A percentile compares a stretch with the other conserved stretches of the same genome.
These are phyloP conservation scores for Annulohypoxylon maeteangense DNA, from an alignment of 495 filamentous ascomycete genomes.

Conservation along the genomic window DNA sequence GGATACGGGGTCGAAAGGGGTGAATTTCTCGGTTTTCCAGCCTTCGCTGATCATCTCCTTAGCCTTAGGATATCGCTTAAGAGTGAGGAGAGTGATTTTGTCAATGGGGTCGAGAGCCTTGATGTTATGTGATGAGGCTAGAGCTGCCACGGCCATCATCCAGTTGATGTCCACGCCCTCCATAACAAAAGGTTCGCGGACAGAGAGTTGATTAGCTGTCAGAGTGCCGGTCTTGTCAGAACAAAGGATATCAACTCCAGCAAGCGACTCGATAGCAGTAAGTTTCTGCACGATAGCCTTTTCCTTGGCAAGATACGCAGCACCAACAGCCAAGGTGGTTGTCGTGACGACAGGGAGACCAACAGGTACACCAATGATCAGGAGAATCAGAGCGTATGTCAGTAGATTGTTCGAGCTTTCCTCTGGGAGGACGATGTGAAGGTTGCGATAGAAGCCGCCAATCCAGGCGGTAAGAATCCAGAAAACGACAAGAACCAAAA, in stretches of 20 bases:
- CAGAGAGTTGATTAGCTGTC: conserved; percentile 89
- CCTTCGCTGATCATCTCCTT: conserved; percentile 73
- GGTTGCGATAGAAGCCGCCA: conserved; percentile 82
- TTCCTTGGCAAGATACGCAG: conserved; percentile 91
- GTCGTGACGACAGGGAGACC: conserved; percentile 96
- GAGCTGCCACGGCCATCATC: conserved; percentile 86
- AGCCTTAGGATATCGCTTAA: conserved; percentile 78
- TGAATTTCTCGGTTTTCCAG: conserved; percentile 80
- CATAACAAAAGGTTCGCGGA: conserved; percentile 83
- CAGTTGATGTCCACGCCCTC: conserved; percentile 80
- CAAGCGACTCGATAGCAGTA: conserved; percentile 94
- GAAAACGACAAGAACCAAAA: conserved; percentile 81
- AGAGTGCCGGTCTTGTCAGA: conserved; percentile 96
- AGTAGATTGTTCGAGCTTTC: conserved; percentile 63
- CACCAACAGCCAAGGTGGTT: conserved; percentile 94
- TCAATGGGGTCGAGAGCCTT: conserved; percentile 93
- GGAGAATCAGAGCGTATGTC: conserved; percentile 82
- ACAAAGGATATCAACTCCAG: conserved; percentile 94
- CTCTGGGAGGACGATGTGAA: conserved; percentile 66
- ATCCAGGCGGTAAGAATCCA: conserved; percentile 84
- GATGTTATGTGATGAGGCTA: conserved; percentile 89
- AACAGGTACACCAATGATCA: conserved; percentile 93
- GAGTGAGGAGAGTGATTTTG: conserved; percentile 85
- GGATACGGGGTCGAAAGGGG: conserved; percentile 91
- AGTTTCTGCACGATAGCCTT: conserved; percentile 97